These are phyloP conservation scores for Thermomyces lanuginosus DNA, from an alignment of 2,329 filamentous ascomycete genomes.

Conservation along the genomic window DNA sequence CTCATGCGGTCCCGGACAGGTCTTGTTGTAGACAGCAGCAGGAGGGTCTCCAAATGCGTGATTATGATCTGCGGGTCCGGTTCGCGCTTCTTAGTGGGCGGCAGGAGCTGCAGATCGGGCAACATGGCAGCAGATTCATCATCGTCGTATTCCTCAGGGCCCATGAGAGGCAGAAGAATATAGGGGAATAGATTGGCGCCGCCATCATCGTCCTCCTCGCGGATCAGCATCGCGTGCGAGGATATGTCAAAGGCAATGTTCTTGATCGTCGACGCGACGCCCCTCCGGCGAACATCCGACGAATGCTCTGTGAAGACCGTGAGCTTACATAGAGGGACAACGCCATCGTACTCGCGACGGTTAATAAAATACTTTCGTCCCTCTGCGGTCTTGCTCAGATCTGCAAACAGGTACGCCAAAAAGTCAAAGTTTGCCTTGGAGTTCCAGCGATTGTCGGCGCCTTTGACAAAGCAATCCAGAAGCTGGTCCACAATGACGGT, in stretches of 20 bases:
- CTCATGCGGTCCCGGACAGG: slow-evolving; percentile 60
- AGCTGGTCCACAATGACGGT: slow-evolving; percentile 71
- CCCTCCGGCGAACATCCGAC: slow-evolving; percentile 67
- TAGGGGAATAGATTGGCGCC: slow-evolving; percentile 69
- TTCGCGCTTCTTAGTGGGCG: slow-evolving; percentile 79
- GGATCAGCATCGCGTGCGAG: slow-evolving; percentile 54
- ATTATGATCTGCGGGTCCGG: slow-evolving; percentile 58
- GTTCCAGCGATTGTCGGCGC: slow-evolving; percentile 68
- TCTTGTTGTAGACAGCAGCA: slow-evolving; percentile 64
- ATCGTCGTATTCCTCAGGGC: slow-evolving; percentile 71
- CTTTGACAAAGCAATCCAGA: slow-evolving; percentile 91
- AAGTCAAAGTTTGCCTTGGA: slow-evolving; percentile 79
- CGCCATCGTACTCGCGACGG: slow-evolving; percentile 57
- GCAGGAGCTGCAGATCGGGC: slow-evolving; percentile 73
- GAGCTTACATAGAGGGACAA: slow-evolving; percentile 83
- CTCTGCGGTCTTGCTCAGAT: slow-evolving; percentile 66
- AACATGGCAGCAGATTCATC: slow-evolving; percentile 79
- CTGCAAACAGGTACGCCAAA: slow-evolving; percentile 83
- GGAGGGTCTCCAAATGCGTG: slow-evolving; percentile 77
- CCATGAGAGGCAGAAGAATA: slow-evolving; percentile 71
- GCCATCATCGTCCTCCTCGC: slow-evolving; percentile 37
- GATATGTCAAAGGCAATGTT: slow-evolving; percentile 74
- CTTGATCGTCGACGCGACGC: slow-evolving; percentile 93
- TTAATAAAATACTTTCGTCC: slow-evolving; percentile 60
- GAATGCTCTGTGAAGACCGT: slow-evolving; percentile 87